Evolutionary conservation across 768 basidiomycete genomes (phyloP).

Genomic region (Leccinum subgranulosum): DNA sequence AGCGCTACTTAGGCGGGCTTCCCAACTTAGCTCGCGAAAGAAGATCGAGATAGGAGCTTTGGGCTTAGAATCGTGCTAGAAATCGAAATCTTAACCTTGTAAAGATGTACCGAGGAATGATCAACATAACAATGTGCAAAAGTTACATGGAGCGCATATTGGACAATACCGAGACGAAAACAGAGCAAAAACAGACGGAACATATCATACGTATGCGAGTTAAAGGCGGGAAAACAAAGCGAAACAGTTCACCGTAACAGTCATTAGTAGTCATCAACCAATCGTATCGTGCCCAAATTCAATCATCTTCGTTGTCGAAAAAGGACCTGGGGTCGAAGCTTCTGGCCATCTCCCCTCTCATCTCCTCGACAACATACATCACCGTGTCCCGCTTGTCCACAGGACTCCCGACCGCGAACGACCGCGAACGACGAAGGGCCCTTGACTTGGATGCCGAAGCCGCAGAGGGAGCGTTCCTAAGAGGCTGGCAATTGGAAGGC

Average conservation of each 20-base stretch:
- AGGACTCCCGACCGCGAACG: constrained; percentile 16
- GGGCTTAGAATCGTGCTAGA: not conserved
- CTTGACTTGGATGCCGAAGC: not conserved
- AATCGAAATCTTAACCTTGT: not conserved
- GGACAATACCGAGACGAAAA: not conserved
- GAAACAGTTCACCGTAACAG: not conserved
- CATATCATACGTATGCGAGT: not conserved
- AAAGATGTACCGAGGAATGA: not conserved
- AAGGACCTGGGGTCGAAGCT: constrained; percentile 17
- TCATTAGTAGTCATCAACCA: not conserved
- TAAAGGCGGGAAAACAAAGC: not conserved
- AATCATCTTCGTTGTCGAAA: constrained; percentile 11
- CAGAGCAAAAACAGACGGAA: not conserved
- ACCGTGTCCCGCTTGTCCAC: constrained; percentile 4
- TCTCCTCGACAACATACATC: constrained; percentile 15
- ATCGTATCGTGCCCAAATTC: not conserved
- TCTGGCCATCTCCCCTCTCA: constrained; percentile 17
- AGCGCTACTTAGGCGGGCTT: not conserved
- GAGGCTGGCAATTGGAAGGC: not conserved
- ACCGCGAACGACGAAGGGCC: constrained; percentile 26
- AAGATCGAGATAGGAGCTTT: not conserved
- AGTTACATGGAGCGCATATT: not conserved
- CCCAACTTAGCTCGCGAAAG: not conserved
- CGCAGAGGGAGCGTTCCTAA: not conserved
- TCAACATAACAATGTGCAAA: not conserved